These are phyloP conservation scores for Ceratocystis harringtonii DNA, from an alignment of 2,329 filamentous ascomycete genomes.

Conservation along the genomic window DNA sequence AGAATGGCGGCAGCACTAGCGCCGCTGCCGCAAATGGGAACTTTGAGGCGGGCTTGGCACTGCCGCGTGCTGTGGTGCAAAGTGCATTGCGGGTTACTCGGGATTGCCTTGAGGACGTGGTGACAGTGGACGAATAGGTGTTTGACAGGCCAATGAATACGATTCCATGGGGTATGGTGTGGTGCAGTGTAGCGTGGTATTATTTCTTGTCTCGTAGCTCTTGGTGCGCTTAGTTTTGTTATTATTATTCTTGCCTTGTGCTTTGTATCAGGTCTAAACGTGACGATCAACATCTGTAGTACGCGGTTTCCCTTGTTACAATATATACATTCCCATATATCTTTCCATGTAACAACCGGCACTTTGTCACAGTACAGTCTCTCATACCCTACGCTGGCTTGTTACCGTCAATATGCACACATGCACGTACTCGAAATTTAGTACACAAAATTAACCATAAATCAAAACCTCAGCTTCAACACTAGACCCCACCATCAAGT, in stretches of 20 bases:
- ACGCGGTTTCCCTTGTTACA: neutral
- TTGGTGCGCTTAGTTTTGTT: neutral
- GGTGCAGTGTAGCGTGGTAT: neutral
- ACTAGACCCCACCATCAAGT: no score
- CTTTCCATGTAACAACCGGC: no score
- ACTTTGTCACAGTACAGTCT: no score
- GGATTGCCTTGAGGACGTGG: conserved; percentile 41
- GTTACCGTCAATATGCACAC: no score
- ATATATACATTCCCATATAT: neutral
- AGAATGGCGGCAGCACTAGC: conserved; percentile 23
- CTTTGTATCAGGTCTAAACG: neutral
- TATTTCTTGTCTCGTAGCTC: neutral
- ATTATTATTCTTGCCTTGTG: neutral
- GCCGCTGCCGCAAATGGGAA: conserved; percentile 20
- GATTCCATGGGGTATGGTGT: neutral
- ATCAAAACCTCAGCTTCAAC: no score
- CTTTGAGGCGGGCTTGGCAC: conserved; percentile 29
- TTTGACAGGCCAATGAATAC: neutral
- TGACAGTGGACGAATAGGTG: conserved; percentile 24
- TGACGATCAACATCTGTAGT: neutral
- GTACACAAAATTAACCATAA: no score
- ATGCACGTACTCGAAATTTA: no score
- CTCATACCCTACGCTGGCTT: no score
- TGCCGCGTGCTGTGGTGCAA: conserved; percentile 45
- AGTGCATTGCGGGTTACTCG: conserved; percentile 46